Percentiles rank a stretch among this genome's conserved stretches.
Evolutionary conservation across 129 eudicot species (phyloP).

Genomic region (Sambucus nigra): DNA sequence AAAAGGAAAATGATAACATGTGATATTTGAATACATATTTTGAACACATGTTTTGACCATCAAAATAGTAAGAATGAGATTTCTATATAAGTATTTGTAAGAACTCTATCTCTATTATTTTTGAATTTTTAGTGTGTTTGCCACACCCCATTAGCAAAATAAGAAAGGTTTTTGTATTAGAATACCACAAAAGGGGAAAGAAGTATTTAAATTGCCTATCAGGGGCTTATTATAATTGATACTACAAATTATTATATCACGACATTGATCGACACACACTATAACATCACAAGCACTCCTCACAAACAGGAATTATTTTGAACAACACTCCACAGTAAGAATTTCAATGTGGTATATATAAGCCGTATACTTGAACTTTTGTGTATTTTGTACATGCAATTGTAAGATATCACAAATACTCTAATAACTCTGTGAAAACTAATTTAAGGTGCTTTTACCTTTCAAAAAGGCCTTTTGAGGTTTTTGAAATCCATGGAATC

Average conservation of each 20-base stretch:
- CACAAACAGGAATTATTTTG: neutral
- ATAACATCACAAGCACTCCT: neutral
- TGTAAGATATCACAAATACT: neutral
- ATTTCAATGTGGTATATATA: neutral
- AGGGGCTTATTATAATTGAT: too few species aligned
- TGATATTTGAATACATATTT: too few species aligned
- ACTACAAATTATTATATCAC: neutral
- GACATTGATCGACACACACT: neutral
- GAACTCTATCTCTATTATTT: too few species aligned
- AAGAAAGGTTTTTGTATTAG: too few species aligned
- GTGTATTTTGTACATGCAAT: neutral
- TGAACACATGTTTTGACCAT: too few species aligned
- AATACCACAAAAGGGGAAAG: too few species aligned
- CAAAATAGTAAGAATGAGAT: too few species aligned
- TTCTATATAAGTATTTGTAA: too few species aligned
- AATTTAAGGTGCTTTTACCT: neutral
- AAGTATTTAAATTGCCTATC: too few species aligned
- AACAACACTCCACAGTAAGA: neutral
- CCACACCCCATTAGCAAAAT: too few species aligned
- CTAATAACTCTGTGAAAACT: neutral
- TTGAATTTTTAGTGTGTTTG: too few species aligned
- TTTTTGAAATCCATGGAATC: constrained; percentile 61
- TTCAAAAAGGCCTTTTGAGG: constrained; percentile 53
- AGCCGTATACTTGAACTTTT: neutral
- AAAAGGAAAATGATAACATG: too few species aligned